Base-by-base conservation (phyloP, 2,329 filamentous ascomycete species). In the Pseudogymnoascus sp. region DNA sequence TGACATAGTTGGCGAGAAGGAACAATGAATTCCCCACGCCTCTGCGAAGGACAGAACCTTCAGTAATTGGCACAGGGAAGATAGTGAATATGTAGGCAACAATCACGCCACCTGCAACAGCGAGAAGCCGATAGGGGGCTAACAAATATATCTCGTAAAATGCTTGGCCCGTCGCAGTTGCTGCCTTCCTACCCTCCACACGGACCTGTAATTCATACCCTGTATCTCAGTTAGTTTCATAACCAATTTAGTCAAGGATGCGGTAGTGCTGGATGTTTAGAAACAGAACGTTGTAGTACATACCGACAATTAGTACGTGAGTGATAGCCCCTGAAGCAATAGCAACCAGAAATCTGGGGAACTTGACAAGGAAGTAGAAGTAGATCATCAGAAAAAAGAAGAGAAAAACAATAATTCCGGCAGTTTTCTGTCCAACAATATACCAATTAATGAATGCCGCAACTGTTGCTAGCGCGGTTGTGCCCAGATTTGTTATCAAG, bases 31-130 rank as follows among this genome's bases (percentile, higher is more conserved):
- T 81, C 3, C 87, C 87, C 0, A 91, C 77, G 64, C 86, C 85
- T 63, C 83, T 82, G 3, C 89, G 81, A 4, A 91, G 77, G 64
- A 84, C 82, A 1, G 84, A 85, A 62, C 88, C 84, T 68, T 90
- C 88, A 0, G 87, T 88, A 60, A 90, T 81, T 0, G 88, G 87
- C 62, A 82, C 87, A 0, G 88, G 88, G 70, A 91, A 90, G 62
- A 90, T 80, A 0, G 88, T 91, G 85, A 86, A 92, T 67, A 92
- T 78, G 71, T 89, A 91, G 2, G 86, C 87, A 1, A 91, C 81
- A 0, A 82, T 76, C 28, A 88, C 80, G 62, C 89, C 89, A 1
- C 78, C 86, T 0, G 78, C 76, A 5, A 91, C 86, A 0, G 81
- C 82, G 0, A 85, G 87, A 0, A 92, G 77, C 5, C 89, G 82